phyloP scores from a whole-genome alignment of 495 filamentous ascomycete genomes.

The Aspergillus egyptiacus region DNA sequence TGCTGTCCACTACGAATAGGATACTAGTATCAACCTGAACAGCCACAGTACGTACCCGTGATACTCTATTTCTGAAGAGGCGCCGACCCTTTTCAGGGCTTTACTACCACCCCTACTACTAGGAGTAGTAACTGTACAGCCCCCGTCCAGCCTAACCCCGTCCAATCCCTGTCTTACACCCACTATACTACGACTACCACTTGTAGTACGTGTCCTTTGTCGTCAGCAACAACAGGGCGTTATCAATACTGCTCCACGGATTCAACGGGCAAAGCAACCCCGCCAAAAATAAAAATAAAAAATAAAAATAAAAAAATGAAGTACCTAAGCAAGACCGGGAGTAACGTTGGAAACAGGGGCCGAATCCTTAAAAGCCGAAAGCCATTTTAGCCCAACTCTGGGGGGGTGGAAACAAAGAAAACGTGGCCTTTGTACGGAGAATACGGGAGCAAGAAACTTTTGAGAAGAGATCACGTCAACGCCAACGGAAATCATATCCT shows the following conservation, averaged over 20 bases:
- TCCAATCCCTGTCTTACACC: constrained; percentile 20
- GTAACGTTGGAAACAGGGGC: no score
- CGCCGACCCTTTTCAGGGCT: constrained; percentile 16
- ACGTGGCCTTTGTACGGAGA: not conserved
- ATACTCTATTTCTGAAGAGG: constrained; percentile 5
- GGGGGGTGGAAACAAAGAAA: not conserved
- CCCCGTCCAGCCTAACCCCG: constrained; percentile 13
- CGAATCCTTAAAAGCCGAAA: no score
- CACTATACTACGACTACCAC: no score
- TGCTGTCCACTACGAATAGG: constrained; percentile 1
- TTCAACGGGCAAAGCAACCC: no score
- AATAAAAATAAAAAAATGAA: no score
- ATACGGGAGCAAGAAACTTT: not conserved
- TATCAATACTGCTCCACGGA: no score
- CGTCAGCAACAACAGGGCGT: constrained; percentile 13
- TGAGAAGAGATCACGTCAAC: not conserved
- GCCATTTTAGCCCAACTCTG: no score
- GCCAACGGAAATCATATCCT: no score
- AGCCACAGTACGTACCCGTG: constrained; percentile 1
- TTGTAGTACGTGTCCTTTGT: constrained; percentile 24
- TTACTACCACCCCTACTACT: constrained; percentile 9
- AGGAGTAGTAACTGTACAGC: no score
- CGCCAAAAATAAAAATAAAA: no score
- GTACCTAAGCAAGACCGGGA: no score
- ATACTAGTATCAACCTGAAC: constrained; percentile 3